Base-by-base conservation (phyloP, 257 asterid species). In the Echium plantagineum region DNA sequence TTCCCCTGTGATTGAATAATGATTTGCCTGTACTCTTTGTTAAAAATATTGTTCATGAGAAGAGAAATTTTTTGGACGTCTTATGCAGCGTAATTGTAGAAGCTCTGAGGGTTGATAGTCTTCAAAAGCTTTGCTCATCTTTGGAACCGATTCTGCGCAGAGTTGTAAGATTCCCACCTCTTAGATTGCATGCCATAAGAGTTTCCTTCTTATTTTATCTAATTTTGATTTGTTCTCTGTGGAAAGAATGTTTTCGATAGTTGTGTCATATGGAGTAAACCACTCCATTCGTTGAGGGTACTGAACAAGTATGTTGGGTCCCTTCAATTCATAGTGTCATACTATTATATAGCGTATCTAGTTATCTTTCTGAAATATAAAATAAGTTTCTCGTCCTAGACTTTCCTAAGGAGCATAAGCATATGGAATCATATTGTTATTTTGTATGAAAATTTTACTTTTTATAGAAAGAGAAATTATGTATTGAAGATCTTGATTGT, bases 51-150 rank as follows among this genome's bases (percentile, higher is more conserved):
- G 57, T 53, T 9, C 4, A 8, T 18, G 57, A 19, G 22, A 18
- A n/a, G 57, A 53, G 1, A 56, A 9, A 56, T 28, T 13, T 13
- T 10, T 16, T 56, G 60, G 17, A 53, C 1, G 4, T 7, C 60
- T 73, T 57, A 47, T 83, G 85, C 90, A 89, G 98, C 66, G 98
- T 88, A 58, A 88, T 91, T 74, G 94, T 91, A 69, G 98, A 91
- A 80, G 97, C 98, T 53, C 76, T 88, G 57, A 91, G 87, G 80
- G 77, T 91, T 68, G 98, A 91, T 76, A 82, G 94, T 75, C 94
- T 88, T 66, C 95, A 91, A 78, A 91, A 83, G 84, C 95, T 91
- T 55, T 89, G 94, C 86, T 91, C 98, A 52, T 88, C 98, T 28
- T 67, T 91, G 65, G 97, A 91, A 70, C 98, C 97, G 35, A 84